Evolutionary conservation across 495 filamentous ascomycete species (phyloP), one percentile per base, ranked within the genome.

Genomic region (Rusavskia elegans): DNA sequence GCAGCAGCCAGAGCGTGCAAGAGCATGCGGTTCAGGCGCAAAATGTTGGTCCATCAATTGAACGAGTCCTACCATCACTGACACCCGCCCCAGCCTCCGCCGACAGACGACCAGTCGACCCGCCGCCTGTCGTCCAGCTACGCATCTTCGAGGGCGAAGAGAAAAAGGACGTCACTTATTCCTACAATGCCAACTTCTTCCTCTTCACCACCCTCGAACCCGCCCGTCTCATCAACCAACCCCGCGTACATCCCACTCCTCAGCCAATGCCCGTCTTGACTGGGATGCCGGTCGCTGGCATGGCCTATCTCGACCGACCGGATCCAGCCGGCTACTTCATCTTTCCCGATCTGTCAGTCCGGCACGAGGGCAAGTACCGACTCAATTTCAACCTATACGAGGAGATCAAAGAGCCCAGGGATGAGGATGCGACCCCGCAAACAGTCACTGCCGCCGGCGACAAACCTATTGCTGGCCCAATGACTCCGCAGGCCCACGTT

Each of bases 171-270:
- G 84, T 95, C 60, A 97, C 92, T 7, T 95, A 92, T 63, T 73
- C 79, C 52, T 89, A 95, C 68, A 90, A 94, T 61, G 89, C 90
- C 61, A 95, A 94, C 67, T 98, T 96, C 76, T 96, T 98, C 70
- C 84, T 96, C 48, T 98, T 85, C 61, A 89, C 89, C 8, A 94
- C 89, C 0, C 75, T 98, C 53, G 89, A 96, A 56, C 79, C 85
- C 58, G 87, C 87, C 16, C 85, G 92, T 11, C 77, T 79, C 17
- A 88, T 96, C 58, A 87, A 88, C 3, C 85, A 90, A 52, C 84
- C 83, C 29, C 83, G 89, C 42, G 75, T 84, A 40, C 75, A 77
- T 21, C 74, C 79, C 4, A 67, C 81, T 23, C 70, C 74, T 16
- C 82, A 82, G 27, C 77, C 78, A 37, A 82, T 83, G 23, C 86